phyloP scores from a whole-genome alignment of 2,329 filamentous ascomycete species.

The Arthrinium puccinioides region DNA sequence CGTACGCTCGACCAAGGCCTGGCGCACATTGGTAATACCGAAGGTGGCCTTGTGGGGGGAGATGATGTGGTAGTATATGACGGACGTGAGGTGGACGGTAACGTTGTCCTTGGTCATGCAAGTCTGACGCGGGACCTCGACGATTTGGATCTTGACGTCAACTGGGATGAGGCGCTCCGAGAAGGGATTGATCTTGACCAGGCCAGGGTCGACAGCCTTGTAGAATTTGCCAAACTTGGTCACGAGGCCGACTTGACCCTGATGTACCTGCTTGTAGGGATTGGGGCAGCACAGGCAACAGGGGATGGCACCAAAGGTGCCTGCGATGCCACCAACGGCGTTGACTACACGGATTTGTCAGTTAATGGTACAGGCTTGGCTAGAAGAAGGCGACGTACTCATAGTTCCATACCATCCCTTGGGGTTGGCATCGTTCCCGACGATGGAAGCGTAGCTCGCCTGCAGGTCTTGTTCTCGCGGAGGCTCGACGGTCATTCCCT shows the following conservation, averaged over 20 bases:
- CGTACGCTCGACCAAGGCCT: slow-evolving; percentile 95
- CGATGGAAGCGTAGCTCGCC: slow-evolving; percentile 63
- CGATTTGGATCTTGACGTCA: slow-evolving; percentile 98
- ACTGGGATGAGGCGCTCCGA: slow-evolving; percentile 85
- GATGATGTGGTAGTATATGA: slow-evolving; percentile 98
- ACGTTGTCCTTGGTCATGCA: slow-evolving; percentile 99
- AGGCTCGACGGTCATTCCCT: slow-evolving; percentile 66
- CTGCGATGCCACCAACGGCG: slow-evolving; percentile 64
- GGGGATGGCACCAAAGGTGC: slow-evolving; percentile 77
- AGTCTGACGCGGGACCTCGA: slow-evolving; percentile 89
- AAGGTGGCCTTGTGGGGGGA: slow-evolving; percentile 96
- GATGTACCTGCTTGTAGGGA: slow-evolving; percentile 85
- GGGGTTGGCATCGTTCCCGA: slow-evolving; percentile 58
- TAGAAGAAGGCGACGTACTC: too few relatives aligned
- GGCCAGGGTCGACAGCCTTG: slow-evolving; percentile 89
- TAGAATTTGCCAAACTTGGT: slow-evolving; percentile 95
- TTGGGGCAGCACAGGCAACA: slow-evolving; percentile 92
- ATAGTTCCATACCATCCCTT: slow-evolving; percentile 88
- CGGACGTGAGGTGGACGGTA: slow-evolving; percentile 83
- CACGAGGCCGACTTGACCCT: slow-evolving; percentile 91
- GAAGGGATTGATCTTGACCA: slow-evolving; percentile 95
- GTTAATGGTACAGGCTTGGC: too few relatives aligned
- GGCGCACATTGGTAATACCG: slow-evolving; percentile 87
- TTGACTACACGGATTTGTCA: slow-evolving; percentile 64
- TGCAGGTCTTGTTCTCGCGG: slow-evolving; percentile 80